phyloP scores from a whole-genome alignment of 352 stramenopile genomes.

The Phytophthora citrophthora region DNA sequence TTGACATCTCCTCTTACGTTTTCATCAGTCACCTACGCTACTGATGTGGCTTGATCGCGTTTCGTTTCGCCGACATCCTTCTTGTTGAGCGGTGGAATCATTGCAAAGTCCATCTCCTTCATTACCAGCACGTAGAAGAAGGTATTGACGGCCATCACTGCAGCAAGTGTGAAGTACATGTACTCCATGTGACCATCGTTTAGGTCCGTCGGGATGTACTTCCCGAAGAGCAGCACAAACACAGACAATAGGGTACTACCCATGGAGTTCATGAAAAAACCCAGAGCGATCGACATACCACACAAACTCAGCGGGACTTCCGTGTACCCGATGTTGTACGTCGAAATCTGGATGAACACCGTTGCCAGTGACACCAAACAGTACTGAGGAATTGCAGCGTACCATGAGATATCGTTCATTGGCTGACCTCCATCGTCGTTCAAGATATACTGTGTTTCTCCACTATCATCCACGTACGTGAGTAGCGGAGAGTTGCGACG shows the following conservation, averaged over 20 bases:
- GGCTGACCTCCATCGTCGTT: constrained; percentile 25
- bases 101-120: constrained; percentile 43
- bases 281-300: constrained; percentile 26
- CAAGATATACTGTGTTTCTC: constrained; percentile 29
- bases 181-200: constrained; percentile 69
- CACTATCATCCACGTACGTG: constrained; percentile 24
- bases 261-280: constrained; percentile 35
- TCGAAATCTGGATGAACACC: constrained; percentile 31
- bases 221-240: constrained; percentile 27
- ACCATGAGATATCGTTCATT: constrained; percentile 30
- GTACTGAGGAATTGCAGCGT: constrained; percentile 23
- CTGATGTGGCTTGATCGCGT: neutral
- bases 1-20: too few relatives aligned
- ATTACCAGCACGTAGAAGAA: constrained; percentile 48
- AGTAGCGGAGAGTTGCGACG: constrained; percentile 35
- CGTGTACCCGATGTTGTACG: constrained; percentile 32
- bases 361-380: constrained; percentile 26
- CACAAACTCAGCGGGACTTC: constrained; percentile 25
- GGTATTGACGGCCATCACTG: constrained; percentile 42
- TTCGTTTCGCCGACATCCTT: constrained; percentile 8
- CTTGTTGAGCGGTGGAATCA: constrained; percentile 25
- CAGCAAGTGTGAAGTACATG: constrained; percentile 39
- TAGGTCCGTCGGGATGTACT: constrained; percentile 39
- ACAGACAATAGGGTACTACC: constrained; percentile 23
- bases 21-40: neutral